Evolutionary conservation across 2,329 filamentous ascomycete genomes (phyloP), one percentile per base, ranked within the genome.

Genomic region (Aspergillus sp.): DNA sequence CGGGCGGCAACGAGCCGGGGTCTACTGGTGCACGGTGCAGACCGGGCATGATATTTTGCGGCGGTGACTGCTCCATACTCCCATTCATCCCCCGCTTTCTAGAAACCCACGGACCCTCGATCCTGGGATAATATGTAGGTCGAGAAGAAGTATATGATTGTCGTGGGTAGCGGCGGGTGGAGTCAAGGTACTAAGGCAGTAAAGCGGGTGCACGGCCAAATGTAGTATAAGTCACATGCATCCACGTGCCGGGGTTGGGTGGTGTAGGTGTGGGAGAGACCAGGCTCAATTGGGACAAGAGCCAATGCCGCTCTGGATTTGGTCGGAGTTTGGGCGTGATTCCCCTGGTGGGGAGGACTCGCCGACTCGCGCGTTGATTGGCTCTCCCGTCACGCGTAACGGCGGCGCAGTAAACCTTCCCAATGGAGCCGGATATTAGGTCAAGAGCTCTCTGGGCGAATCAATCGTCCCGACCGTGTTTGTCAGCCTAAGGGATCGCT

Each of bases 21-120:
- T 68, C 64, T 61, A 72, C 69, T 55, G 71, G 57, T 28, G 65
- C 65, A 63, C 69, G 67, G 28, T 69, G 67, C 61, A 73, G 56
- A 45, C 72, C 69, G 51, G 70, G 69, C 63, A 73, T 66, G 32
- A 69, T 61, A 56, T 69, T 71, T 49, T 72, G 69, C 30, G 70
- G 63, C 43, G 73, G 65, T 17, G 69, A 69, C 65, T 72, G 73
- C 64, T 78, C 76, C 76, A 78, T 78, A 54, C 51, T 70, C 60
- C 50, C 59, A 54, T 53, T 52, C 51, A 54, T 58, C 47, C 43
- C 43, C 60, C 58, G 55, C 58, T 36, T 55, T 57, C 32, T 58
- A 25, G n/a, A n/a, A 52, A 57, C 45, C 51, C 57, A 48, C n/a
- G 41, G 57, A 45, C 41, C 41, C 41, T 45, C 41, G 41, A 45